phyloP scores from a whole-genome alignment of 768 basidiomycete genomes.

The Mrakia frigida region DNA sequence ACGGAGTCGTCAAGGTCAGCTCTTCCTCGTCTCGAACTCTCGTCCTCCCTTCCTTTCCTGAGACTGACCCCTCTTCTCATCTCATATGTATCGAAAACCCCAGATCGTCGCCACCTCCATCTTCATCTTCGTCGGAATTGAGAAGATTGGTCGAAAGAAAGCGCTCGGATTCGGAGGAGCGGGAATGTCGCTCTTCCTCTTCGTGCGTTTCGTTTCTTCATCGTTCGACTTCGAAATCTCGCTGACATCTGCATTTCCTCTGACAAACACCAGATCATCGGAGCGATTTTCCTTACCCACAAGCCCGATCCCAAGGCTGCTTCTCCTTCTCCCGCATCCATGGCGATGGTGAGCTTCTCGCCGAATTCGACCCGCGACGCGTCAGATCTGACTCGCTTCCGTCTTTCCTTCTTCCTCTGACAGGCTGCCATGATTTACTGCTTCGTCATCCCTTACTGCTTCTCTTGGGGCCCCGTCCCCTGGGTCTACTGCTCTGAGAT shows the following conservation, averaged over 20 bases:
- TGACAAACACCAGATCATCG: constrained; percentile 10
- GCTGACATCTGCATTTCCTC: neutral
- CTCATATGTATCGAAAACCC: too few relatives aligned
- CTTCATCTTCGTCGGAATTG: constrained; percentile 44
- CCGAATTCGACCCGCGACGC: neutral
- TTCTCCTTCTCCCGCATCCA: neutral
- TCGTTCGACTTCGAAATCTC: neutral
- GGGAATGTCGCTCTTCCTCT: constrained; percentile 28
- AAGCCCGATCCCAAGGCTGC: neutral
- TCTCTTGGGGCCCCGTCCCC: constrained; percentile 28
- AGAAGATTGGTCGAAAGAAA: constrained; percentile 30
- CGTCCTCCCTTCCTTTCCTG: neutral
- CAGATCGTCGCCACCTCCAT: constrained; percentile 46
- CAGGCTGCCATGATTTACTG: constrained; percentile 23
- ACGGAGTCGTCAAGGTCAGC: neutral
- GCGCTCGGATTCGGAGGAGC: constrained; percentile 29
- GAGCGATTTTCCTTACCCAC: constrained; percentile 28
- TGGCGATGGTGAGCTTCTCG: neutral
- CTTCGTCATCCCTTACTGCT: constrained; percentile 32
- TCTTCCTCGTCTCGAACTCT: neutral
- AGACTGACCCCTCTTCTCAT: neutral
- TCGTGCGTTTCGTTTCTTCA: neutral
- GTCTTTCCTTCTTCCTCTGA: neutral
- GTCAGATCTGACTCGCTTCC: neutral
- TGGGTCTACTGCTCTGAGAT: constrained; percentile 30